Conservation (phyloP, 352 stramenopile species). For the Phytophthora ramorum region DNA sequence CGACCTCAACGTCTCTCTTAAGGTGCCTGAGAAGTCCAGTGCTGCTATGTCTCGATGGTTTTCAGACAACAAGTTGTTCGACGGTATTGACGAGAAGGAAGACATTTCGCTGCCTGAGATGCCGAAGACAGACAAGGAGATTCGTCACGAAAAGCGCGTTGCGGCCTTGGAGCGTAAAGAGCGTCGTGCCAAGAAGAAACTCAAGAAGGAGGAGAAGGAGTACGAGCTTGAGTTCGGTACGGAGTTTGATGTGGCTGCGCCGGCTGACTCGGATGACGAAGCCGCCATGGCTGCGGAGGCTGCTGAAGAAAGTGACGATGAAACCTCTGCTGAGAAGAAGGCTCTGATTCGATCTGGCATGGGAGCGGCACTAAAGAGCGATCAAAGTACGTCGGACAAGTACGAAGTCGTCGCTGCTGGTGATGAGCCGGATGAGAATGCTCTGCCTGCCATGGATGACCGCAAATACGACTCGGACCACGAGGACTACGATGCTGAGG, state of each 20-base stretch:
- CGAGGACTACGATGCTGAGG: slow-evolving; percentile 98
- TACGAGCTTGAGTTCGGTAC: slow-evolving; percentile 83
- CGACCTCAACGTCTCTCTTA: slow-evolving; percentile 74
- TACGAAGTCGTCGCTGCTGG: slow-evolving; percentile 60
- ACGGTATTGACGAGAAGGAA: slow-evolving; percentile 73
- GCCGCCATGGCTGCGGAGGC: slow-evolving; percentile 39
- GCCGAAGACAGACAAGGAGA: slow-evolving; percentile 99
- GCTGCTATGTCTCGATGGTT: slow-evolving; percentile 86
- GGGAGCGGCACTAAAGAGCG: slow-evolving; percentile 61
- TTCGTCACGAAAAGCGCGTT: slow-evolving; percentile 96
- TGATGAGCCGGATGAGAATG: slow-evolving; percentile 56
- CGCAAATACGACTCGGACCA: slow-evolving; percentile 96
- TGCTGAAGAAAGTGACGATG: slow-evolving; percentile 62
- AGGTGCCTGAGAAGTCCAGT: slow-evolving; percentile 81
- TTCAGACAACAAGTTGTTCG: slow-evolving; percentile 85
- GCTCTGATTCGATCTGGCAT: slow-evolving; percentile 87
- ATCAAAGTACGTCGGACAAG: slow-evolving; percentile 29
- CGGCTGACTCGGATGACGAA: slow-evolving; percentile 54
- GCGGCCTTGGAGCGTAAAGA: slow-evolving; percentile 94
- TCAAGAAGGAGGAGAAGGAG: slow-evolving; percentile 86
- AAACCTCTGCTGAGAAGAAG: slow-evolving; percentile 73
- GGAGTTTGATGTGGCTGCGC: slow-evolving; percentile 69
- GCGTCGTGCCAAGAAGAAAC: slow-evolving; percentile 77
- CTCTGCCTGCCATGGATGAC: slow-evolving; percentile 77
- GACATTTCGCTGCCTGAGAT: slow-evolving; percentile 75